Evolutionary conservation across 169 alveolate genomes (phyloP).

Genomic region (Ichthyophthirius multifiliis): DNA sequence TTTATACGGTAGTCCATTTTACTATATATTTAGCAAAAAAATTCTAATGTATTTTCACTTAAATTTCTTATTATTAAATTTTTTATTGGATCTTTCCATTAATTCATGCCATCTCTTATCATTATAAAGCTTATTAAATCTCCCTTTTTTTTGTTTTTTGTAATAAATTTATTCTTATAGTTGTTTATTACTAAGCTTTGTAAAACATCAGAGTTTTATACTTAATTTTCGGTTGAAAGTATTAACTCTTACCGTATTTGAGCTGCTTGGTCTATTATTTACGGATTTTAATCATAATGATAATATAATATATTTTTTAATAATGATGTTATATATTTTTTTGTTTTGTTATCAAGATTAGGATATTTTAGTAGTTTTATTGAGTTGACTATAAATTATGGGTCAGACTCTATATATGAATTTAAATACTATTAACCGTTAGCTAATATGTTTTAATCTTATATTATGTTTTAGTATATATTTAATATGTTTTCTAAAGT

Average conservation of each 20-base stretch:
- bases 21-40: not conserved
- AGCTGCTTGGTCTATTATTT: not conserved
- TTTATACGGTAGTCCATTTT: not conserved
- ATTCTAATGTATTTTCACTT: not conserved
- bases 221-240: not conserved
- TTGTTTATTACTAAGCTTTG: not conserved
- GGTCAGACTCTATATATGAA: not conserved
- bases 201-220: not conserved
- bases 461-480: not conserved
- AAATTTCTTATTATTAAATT: not conserved
- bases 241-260: not conserved
- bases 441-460: not conserved
- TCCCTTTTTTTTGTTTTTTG: not conserved
- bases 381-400: not conserved
- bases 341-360: not conserved
- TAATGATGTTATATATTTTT: not conserved
- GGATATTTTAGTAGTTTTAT: not conserved
- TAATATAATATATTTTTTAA: not conserved
- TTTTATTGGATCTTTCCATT: not conserved
- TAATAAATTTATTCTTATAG: not conserved
- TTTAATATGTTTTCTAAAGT: too few relatives aligned
- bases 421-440: not conserved
- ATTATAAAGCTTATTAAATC: not conserved
- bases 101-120: not conserved
- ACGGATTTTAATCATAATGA: not conserved